Evolutionary conservation across 2,329 filamentous ascomycete genomes (phyloP).

Genomic region (Blumeriella jaapii): DNA sequence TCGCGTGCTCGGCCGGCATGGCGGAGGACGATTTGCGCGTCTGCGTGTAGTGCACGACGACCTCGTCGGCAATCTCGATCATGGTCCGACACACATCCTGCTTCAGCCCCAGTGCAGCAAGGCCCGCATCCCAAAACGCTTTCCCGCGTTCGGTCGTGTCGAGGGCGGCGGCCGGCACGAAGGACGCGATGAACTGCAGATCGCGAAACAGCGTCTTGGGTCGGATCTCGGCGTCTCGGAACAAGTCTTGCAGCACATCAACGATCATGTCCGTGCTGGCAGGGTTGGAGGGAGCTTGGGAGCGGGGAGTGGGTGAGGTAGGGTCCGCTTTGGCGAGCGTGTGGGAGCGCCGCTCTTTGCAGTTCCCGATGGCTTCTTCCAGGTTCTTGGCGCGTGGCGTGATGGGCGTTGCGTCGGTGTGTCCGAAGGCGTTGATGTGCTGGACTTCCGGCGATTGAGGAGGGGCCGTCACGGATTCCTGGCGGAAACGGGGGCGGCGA

Average conservation of each 20-base stretch:
- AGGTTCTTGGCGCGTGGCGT: slow-evolving; percentile 36
- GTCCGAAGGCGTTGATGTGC: slow-evolving; percentile 23
- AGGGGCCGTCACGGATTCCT: slow-evolving; percentile 19
- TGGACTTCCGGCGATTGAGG: slow-evolving; percentile 47
- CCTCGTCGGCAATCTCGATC: slow-evolving; percentile 56
- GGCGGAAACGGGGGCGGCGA: slow-evolving; percentile 21
- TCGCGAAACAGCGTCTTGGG: slow-evolving; percentile 74
- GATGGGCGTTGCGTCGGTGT: slow-evolving; percentile 16
- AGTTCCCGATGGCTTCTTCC: slow-evolving; percentile 58
- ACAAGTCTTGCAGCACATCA: slow-evolving; percentile 53
- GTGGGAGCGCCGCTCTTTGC: slow-evolving; percentile 56
- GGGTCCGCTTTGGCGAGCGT: slow-evolving; percentile 37
- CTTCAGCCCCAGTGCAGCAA: slow-evolving; percentile 83
- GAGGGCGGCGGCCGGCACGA: slow-evolving; percentile 48
- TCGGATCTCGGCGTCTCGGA: slow-evolving; percentile 56
- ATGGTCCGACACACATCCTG: slow-evolving; percentile 62
- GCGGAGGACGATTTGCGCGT: slow-evolving; percentile 36
- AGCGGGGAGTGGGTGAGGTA: slow-evolving; percentile 55
- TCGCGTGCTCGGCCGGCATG: slow-evolving; percentile 22
- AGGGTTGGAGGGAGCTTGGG: slow-evolving; percentile 62
- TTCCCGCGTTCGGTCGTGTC: slow-evolving; percentile 56
- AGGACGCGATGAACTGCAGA: slow-evolving; percentile 61
- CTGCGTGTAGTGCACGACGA: slow-evolving; percentile 56
- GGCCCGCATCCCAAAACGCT: slow-evolving; percentile 71
- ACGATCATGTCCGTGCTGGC: slow-evolving; percentile 42